Evolutionary conservation across 306 rosid genomes (phyloP).

Genomic region (Lathyrus oleraceus): DNA sequence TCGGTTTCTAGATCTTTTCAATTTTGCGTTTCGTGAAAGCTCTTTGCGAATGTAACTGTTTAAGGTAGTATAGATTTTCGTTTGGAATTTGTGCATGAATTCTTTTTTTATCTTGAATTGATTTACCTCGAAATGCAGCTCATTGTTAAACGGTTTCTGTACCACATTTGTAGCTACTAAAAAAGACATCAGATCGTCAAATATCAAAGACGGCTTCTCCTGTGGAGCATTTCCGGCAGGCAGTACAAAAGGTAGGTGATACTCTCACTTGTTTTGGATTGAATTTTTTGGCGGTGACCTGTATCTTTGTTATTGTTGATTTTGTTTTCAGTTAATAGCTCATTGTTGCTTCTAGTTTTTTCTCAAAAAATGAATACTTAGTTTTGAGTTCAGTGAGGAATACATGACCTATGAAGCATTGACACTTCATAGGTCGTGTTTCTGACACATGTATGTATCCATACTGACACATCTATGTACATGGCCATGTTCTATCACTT

Average conservation of each 20-base stretch:
- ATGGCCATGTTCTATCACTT: background rate
- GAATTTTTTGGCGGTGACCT: background rate
- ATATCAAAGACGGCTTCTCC: constrained; percentile 81
- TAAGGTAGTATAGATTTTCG: background rate
- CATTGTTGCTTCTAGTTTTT: constrained; percentile 5
- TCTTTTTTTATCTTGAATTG: constrained; percentile 43
- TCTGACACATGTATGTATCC: background rate
- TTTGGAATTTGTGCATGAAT: constrained; percentile 30
- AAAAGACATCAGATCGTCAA: constrained; percentile 81
- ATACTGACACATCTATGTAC: background rate
- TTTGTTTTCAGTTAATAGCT: background rate
- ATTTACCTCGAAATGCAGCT: constrained; percentile 67
- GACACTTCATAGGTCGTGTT: background rate
- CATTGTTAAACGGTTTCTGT: constrained; percentile 63
- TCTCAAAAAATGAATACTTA: background rate
- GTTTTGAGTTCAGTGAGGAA: background rate
- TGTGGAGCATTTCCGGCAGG: constrained; percentile 76
- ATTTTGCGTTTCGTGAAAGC: background rate
- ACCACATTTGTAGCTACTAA: constrained; percentile 78
- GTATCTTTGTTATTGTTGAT: background rate
- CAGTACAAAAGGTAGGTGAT: constrained; percentile 72
- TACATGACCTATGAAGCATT: background rate
- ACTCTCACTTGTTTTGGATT: constrained; percentile 2
- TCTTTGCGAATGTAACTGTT: background rate
- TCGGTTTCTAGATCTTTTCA: constrained; percentile 14